A percentile compares a stretch with the other conserved stretches of the same genome.
Evolutionary conservation across 1,139 yeast species (phyloP).

Genomic region (Blastobotrys capitulatus): DNA sequence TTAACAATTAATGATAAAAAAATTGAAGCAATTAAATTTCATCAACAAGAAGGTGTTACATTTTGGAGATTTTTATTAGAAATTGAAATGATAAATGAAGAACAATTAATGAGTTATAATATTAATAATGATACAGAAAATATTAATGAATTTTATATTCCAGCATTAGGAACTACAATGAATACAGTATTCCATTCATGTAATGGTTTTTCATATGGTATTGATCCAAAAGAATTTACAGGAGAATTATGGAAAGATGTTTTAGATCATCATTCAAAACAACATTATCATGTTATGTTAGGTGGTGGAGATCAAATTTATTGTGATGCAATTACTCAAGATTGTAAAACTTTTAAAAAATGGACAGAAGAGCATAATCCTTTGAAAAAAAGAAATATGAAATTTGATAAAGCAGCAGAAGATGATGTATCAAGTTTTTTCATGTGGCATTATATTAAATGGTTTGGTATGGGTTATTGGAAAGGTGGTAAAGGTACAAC

Average conservation of each 20-base stretch:
- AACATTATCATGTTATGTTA: slow-evolving; percentile 85
- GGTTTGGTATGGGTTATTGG: slow-evolving; percentile 93
- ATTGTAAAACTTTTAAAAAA: slow-evolving; percentile 43
- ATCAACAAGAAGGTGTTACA: slow-evolving; percentile 44
- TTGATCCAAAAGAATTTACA: slow-evolving; percentile 59
- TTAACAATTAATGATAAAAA: slow-evolving; percentile 11
- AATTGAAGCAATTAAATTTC: slow-evolving; percentile 31
- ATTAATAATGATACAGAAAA: slow-evolving; percentile 45
- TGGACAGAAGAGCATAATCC: slow-evolving; percentile 59
- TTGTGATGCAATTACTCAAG: slow-evolving; percentile 66
- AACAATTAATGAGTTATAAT: slow-evolving; percentile 57
- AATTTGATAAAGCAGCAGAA: slow-evolving; percentile 44
- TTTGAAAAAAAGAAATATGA: slow-evolving; percentile 39
- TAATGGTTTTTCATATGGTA: slow-evolving; percentile 82
- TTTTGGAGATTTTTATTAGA: slow-evolving; percentile 63
- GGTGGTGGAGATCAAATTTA: slow-evolving; percentile 98
- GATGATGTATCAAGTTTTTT: slow-evolving; percentile 60
- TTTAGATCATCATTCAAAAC: slow-evolving; percentile 49
- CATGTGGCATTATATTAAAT: slow-evolving; percentile 64
- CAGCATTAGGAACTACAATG: slow-evolving; percentile 58
- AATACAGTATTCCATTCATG: slow-evolving; percentile 80
- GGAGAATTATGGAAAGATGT: slow-evolving; percentile 88
- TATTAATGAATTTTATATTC: slow-evolving; percentile 50
- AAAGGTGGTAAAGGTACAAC: slow-evolving; percentile 60
- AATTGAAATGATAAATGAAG: slow-evolving; percentile 41